Evolutionary conservation across 805 yeast species (phyloP), one percentile per base, ranked within the genome.

Genomic region (Starmerella khaoyaiensis): DNA sequence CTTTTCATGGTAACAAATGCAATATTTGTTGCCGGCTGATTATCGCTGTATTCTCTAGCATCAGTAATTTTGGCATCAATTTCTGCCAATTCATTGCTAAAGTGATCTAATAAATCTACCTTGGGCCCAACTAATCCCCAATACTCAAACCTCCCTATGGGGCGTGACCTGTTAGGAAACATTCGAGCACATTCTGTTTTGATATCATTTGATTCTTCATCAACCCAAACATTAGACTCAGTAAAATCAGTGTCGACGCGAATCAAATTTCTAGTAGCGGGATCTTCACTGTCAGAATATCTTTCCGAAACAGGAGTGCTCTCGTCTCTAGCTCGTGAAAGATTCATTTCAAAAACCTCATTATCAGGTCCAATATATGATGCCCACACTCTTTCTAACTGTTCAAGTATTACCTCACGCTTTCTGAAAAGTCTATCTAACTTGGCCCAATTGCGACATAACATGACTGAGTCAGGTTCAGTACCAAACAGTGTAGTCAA

Each of bases 1-100:
- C 90, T 71, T 46, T 81, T 87, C 94, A 87, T 80, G 0, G 97
- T 90, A 7, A 87, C 74, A 58, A 87, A 87, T 0, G 97, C 96
- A 0, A 87, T 78, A 21, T 93, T 83, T 0, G 93, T 81, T 0
- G 94, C 78, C 5, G 47, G 45, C 0, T 81, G 73, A 51, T 75
- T 81, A 45, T 78, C 79, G 35, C 75, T 66, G 2, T 26, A 12
- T 21, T 60, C 62, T 37, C 94, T 67, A 2, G 87, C 80, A 20
- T 65, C 61, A 5, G 54, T 31, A 33, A 87, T 84, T 48, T 76
- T 77, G 36, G 67, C 71, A 51, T 87, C 97, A 11, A 86, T 57
- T 3, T 68, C 67, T 18, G 71, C 74, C 23, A 87, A 61, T 48
- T 75, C 73, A 29, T 74, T 70, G 2, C 86, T 76, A 53, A 73